These are phyloP conservation scores for Aspergillus vadensis DNA, from an alignment of 2,329 filamentous ascomycete species.

Conservation along the genomic window DNA sequence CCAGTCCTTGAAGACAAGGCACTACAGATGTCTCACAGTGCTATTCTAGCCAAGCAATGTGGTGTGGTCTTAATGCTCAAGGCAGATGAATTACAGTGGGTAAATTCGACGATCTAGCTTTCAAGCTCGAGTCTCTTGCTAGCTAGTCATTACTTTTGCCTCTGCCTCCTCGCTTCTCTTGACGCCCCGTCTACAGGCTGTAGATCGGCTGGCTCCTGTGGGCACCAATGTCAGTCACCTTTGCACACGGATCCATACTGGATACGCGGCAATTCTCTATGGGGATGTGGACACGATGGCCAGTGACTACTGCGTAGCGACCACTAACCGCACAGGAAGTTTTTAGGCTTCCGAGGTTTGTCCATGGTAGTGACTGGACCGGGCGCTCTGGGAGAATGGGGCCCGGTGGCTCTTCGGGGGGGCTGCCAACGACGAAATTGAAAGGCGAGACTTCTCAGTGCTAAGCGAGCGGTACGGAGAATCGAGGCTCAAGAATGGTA, in stretches of 20 bases:
- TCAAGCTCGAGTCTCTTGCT: background rate
- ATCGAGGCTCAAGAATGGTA: background rate
- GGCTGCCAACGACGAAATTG: background rate
- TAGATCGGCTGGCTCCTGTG: slow-evolving; percentile 2
- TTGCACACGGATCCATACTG: background rate
- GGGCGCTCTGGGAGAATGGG: slow-evolving; percentile 2
- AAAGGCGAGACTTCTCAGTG: background rate
- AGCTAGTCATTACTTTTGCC: background rate
- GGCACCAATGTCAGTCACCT: background rate
- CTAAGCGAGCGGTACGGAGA: background rate
- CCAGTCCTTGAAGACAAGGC: background rate
- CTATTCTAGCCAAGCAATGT: background rate
- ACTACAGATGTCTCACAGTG: background rate
- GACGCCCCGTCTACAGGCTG: background rate
- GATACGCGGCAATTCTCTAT: slow-evolving; percentile 1
- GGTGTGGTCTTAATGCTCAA: background rate
- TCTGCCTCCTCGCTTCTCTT: background rate
- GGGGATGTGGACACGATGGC: slow-evolving; percentile 4
- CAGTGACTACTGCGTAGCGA: background rate
- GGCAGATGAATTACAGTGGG: background rate
- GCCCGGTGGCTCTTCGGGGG: background rate
- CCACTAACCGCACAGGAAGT: background rate
- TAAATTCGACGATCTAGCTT: too few species aligned
- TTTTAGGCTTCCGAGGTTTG: slow-evolving; percentile 3
- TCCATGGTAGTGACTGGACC: slow-evolving; percentile 2